These are phyloP conservation scores for Trichoderma atroviride DNA, from an alignment of 2,329 filamentous ascomycete genomes.

Conservation along the genomic window DNA sequence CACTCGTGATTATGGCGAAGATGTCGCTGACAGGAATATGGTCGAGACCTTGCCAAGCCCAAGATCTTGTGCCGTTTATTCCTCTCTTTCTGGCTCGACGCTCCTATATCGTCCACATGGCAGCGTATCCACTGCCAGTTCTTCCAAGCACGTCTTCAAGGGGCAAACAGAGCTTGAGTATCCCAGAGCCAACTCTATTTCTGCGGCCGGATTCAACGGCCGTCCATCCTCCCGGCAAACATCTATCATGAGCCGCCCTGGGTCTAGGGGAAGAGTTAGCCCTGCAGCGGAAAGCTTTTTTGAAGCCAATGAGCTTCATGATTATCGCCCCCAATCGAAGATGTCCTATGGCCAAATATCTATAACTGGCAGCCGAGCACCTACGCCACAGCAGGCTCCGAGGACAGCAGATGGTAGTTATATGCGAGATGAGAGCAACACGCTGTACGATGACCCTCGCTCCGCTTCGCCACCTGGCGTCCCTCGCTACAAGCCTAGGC, in stretches of 20 bases:
- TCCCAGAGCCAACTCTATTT: background rate
- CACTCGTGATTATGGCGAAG: conserved; percentile 61
- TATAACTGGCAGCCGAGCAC: background rate
- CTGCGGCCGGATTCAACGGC: background rate
- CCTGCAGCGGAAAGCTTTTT: background rate
- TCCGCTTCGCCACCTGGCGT: conserved; percentile 24
- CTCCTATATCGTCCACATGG: conserved; percentile 11
- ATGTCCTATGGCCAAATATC: conserved; percentile 23
- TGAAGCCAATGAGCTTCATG: background rate
- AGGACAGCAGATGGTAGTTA: conserved; percentile 22
- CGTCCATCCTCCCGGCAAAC: conserved; percentile 2
- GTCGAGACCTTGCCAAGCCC: conserved; percentile 40
- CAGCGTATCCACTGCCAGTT: conserved; percentile 19
- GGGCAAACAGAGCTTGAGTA: background rate
- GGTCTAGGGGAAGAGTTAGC: conserved; percentile 1
- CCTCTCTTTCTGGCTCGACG: background rate
- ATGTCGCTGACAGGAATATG: conserved; percentile 65
- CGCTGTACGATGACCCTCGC: background rate
- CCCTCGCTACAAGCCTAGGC: conserved; percentile 24
- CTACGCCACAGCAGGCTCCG: conserved; percentile 14
- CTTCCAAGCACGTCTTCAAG: background rate
- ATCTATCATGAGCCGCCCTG: background rate
- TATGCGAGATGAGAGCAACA: conserved; percentile 20
- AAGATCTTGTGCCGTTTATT: conserved; percentile 34
- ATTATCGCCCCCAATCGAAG: background rate